A percentile compares a stretch with the other conserved stretches of the same genome.
Evolutionary conservation across 371 early-diverging fungal species (phyloP).

Genomic region (Mortierella polycephala): DNA sequence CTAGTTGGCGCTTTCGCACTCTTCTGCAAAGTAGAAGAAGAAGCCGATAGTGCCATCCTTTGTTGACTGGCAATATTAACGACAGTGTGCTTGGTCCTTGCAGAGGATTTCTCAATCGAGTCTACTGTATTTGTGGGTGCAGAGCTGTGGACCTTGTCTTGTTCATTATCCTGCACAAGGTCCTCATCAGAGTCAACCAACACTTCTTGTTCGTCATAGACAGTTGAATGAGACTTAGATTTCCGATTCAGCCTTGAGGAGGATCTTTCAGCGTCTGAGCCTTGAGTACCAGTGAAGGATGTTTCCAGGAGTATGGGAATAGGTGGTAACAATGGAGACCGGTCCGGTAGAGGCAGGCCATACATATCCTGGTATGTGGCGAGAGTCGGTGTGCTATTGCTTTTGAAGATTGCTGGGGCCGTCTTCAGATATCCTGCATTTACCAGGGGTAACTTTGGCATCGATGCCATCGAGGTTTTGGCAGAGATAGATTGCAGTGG

Average conservation of each 20-base stretch:
- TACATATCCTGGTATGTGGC: background rate
- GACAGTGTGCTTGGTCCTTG: too few species aligned
- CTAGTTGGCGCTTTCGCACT: background rate
- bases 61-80: too few species aligned
- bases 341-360: slow-evolving; percentile 9
- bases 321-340: background rate
- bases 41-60: too few species aligned
- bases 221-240: slow-evolving; percentile 2
- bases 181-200: slow-evolving; percentile 21
- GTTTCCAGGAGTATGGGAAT: background rate
- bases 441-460: background rate
- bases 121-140: background rate
- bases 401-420: background rate
- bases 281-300: background rate
- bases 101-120: background rate
- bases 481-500: background rate
- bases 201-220: slow-evolving; percentile 37
- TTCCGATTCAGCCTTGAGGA: background rate
- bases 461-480: background rate
- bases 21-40: too few species aligned
- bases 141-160: background rate
- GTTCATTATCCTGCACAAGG: background rate
- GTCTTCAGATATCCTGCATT: background rate
- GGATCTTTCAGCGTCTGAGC: background rate
- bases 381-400: background rate